These are phyloP conservation scores for Fusarium newnesense DNA, from an alignment of 2,329 filamentous ascomycete genomes.

Conservation along the genomic window DNA sequence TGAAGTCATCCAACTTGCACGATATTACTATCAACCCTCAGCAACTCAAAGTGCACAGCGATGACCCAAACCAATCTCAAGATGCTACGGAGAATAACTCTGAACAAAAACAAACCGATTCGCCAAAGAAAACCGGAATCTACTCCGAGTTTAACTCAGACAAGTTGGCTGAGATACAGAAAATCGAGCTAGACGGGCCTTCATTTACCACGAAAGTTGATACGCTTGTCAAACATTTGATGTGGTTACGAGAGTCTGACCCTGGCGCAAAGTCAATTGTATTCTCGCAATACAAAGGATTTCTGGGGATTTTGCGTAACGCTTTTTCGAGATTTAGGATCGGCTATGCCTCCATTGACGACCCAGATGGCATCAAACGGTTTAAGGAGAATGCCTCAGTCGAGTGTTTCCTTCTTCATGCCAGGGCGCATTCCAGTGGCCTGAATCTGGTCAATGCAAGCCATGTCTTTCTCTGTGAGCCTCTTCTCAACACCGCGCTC, in stretches of 20 bases:
- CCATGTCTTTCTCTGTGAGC: constrained; percentile 95
- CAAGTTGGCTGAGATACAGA: constrained; percentile 82
- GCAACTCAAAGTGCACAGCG: constrained; percentile 71
- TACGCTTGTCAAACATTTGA: constrained; percentile 79
- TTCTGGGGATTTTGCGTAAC: constrained; percentile 76
- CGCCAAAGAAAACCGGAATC: constrained; percentile 61
- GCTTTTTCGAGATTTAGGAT: constrained; percentile 81
- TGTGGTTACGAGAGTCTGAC: constrained; percentile 87
- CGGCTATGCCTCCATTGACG: constrained; percentile 76
- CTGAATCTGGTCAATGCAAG: constrained; percentile 93
- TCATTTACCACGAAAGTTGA: constrained; percentile 94
- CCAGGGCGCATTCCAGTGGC: constrained; percentile 86
- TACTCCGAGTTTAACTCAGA: constrained; percentile 80
- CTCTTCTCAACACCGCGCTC: constrained; percentile 90
- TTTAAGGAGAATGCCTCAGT: constrained; percentile 80
- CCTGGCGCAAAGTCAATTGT: constrained; percentile 90
- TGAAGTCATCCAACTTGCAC: constrained; percentile 77
- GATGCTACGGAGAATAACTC: constrained; percentile 9
- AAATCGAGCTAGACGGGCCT: constrained; percentile 76
- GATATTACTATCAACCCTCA: constrained; percentile 86
- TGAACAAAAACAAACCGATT: constrained; percentile 30
- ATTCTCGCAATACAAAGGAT: constrained; percentile 90
- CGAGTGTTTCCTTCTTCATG: constrained; percentile 90
- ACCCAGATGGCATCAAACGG: constrained; percentile 72
- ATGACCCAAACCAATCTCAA: constrained; percentile 22